Conservation (phyloP, 192 early-diverging fungal species). For the Polychytrium aggregatum region DNA sequence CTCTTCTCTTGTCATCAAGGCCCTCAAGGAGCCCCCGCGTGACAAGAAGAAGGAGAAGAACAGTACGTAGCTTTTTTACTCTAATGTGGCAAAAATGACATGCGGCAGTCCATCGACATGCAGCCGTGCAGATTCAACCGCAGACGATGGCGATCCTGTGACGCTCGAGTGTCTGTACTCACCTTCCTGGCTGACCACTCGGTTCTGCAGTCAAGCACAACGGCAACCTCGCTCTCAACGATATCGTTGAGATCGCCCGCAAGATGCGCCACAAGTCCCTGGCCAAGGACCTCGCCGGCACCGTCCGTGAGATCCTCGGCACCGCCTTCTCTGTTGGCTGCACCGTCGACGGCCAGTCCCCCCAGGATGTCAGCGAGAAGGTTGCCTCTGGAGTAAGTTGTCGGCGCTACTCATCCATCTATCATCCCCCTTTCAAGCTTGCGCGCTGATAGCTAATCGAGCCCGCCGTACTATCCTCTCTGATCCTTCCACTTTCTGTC, state of each 20-base stretch:
- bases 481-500: neutral
- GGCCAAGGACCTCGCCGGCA: conserved; percentile 87
- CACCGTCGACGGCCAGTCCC: conserved; percentile 94
- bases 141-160: conserved; percentile 1
- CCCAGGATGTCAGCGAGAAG: conserved; percentile 73
- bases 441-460: no score
- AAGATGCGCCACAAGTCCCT: conserved; percentile 91
- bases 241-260: conserved; percentile 91
- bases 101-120: no score
- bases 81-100: no score
- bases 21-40: conserved; percentile 92
- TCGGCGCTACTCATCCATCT: no score
- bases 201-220: conserved; percentile 64
- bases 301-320: conserved; percentile 93
- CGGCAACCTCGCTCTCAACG: conserved; percentile 90
- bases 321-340: conserved; percentile 90
- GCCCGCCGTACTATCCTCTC: no score
- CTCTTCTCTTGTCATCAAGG: conserved; percentile 91
- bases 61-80: conserved; percentile 42
- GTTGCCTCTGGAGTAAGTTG: conserved; percentile 64
- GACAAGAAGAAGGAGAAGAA: conserved; percentile 99
- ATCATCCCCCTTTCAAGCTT: no score
- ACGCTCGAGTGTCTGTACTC: neutral
- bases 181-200: conserved; percentile 3
- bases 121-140: no score